Evolutionary conservation across 2,329 filamentous ascomycete genomes (phyloP).

Genomic region (Biscogniauxia mediterranea): DNA sequence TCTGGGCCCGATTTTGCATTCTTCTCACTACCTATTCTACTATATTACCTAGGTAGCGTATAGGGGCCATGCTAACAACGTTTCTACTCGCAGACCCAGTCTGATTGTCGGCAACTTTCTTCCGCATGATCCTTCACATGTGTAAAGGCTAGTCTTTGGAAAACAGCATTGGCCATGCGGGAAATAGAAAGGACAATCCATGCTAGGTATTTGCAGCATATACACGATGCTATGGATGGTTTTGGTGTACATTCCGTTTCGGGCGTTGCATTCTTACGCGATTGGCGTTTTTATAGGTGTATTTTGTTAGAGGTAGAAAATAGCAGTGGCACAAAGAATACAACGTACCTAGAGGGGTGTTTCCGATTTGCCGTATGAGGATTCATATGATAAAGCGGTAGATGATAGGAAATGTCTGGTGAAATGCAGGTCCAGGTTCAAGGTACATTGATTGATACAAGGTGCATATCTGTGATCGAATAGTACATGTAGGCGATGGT

Average conservation of each 20-base stretch:
- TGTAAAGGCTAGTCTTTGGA: slow-evolving; percentile 11
- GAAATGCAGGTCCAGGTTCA: no score
- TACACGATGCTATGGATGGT: neutral
- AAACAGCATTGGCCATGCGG: neutral
- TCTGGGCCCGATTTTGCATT: neutral
- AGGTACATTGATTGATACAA: no score
- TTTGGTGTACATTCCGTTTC: neutral
- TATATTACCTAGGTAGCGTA: neutral
- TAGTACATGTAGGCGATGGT: no score
- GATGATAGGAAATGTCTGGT: no score
- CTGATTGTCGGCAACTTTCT: slow-evolving; percentile 97
- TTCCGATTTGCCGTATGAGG: neutral
- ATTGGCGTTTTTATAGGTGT: neutral
- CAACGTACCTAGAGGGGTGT: neutral
- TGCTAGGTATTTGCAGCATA: neutral
- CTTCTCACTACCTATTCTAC: neutral
- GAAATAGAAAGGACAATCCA: neutral
- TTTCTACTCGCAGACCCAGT: slow-evolving; percentile 63
- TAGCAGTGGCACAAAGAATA: no score
- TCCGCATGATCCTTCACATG: slow-evolving; percentile 68
- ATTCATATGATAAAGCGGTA: neutral
- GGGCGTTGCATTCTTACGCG: neutral
- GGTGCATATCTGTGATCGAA: no score
- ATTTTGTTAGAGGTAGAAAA: neutral
- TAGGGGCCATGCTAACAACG: slow-evolving; percentile 31